Base-by-base conservation (phyloP, 2,329 filamentous ascomycete genomes). In the Geosmithia flava region DNA sequence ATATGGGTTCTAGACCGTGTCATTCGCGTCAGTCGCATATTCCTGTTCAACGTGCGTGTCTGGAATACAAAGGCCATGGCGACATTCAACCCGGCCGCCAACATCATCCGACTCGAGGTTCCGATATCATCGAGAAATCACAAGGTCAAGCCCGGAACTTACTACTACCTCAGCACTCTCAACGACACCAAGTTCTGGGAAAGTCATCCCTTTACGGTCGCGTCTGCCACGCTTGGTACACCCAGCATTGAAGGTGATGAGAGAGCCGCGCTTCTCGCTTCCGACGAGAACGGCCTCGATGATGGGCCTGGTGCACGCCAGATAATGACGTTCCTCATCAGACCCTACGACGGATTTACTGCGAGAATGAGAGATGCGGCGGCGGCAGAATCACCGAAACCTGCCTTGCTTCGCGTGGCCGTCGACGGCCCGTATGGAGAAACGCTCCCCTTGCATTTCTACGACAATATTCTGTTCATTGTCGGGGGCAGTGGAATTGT, bases 1-100 rank as follows among this genome's bases (percentile, higher is more conserved):
- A 63, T 78, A 27, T 80, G 76, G 76, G 46, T 64, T 0, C 54
- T 68, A 1, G 76, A 80, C 47, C 67, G 76, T 2, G 45, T 69
- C 7, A 48, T 74, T 1, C 69, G 77, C 0, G 49, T 69, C 3
- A 47, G 63, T 0, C 69, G 75, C 1, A 63, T 69, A 19, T 40
- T 67, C 4, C 56, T 60, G 2, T 69, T 70, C 53, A 71, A 69
- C 52, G 55, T 58, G 2, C 55, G 50, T 37, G 58, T 65, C 44
- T 69, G 66, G 63, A 57, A 67, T 62, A 0, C 55, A 53, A 62
- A 0, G 49, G 54, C 1, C 55, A 59, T 1, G 59, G 67, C 41
- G 68, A 73, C 51, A 69, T 73, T 7, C 47, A 39, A 44, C 47
- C 23, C 23, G 13, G 56, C 59, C 1, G 59, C 68, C 40, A 68